Percentiles rank a stretch among this genome's conserved stretches.
Evolutionary conservation across 2,329 filamentous ascomycete species (phyloP).

Genomic region (Talaromyces albobiverticillius): DNA sequence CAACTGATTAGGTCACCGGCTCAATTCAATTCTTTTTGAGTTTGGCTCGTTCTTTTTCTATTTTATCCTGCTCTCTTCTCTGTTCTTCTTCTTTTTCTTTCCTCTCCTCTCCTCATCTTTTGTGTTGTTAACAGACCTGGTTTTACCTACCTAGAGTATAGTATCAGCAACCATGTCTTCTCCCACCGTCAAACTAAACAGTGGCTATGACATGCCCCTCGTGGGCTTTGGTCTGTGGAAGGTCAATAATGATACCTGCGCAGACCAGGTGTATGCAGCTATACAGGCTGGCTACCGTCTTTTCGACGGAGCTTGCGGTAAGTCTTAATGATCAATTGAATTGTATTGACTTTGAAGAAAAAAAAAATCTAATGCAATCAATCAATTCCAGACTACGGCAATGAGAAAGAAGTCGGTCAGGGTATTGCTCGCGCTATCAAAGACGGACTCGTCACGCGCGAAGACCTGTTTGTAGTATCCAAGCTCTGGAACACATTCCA

Average conservation of each 20-base stretch:
- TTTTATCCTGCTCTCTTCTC: no score
- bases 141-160: not conserved
- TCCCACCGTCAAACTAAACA: constrained; percentile 27
- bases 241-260: constrained; percentile 68
- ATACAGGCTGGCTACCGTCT: constrained; percentile 61
- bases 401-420: constrained; percentile 74
- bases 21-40: no score
- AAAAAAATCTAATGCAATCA: not conserved
- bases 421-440: constrained; percentile 76
- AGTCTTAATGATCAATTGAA: constrained; percentile 15
- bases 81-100: not conserved
- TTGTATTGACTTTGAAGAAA: not conserved
- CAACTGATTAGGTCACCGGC: no score
- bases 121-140: not conserved
- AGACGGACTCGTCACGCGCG: constrained; percentile 75
- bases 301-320: constrained; percentile 61
- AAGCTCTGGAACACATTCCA: constrained; percentile 95
- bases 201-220: constrained; percentile 35
- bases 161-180: constrained; percentile 21
- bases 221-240: constrained; percentile 67
- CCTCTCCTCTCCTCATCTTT: not conserved
- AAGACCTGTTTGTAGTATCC: constrained; percentile 87
- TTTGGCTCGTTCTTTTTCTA: no score
- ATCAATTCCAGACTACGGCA: constrained; percentile 88
- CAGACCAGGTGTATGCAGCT: constrained; percentile 74